Conservation (phyloP, 371 early-diverging fungal species). For the Circinella umbellata region DNA sequence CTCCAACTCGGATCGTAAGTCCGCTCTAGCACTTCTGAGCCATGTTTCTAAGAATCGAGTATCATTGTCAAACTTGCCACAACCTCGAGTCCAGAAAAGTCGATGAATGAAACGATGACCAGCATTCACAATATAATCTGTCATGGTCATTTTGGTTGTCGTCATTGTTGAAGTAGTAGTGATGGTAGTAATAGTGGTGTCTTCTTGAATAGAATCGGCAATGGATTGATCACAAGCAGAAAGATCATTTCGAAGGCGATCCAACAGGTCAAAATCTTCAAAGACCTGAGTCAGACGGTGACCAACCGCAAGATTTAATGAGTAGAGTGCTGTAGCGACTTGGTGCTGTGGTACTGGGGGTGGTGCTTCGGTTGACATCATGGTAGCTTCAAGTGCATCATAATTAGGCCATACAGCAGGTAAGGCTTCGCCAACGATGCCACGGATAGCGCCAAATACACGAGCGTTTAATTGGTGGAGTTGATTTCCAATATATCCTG, state of each 20-base stretch:
- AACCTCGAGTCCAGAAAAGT: background rate
- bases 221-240: constrained; percentile 7
- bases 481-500: constrained; percentile 27
- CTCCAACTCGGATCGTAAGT: constrained; percentile 17
- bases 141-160: background rate
- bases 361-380: constrained; percentile 8
- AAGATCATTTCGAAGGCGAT: constrained; percentile 16
- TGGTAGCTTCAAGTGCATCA: background rate
- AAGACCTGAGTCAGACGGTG: constrained; percentile 8
- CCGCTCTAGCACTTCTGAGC: constrained; percentile 1
- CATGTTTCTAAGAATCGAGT: constrained; percentile 12
- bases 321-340: constrained; percentile 14
- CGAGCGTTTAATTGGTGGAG: constrained; percentile 19
- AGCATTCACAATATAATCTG: background rate
- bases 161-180: background rate
- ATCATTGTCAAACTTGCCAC: constrained; percentile 4
- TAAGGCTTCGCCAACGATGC: constrained; percentile 12
- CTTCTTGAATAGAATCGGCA: constrained; percentile 1
- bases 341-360: constrained; percentile 15
- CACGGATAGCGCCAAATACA: constrained; percentile 14
- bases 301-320: constrained; percentile 19
- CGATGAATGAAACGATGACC: constrained; percentile 8
- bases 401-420: constrained; percentile 21
- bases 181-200: background rate
- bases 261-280: constrained; percentile 17